Percentiles rank a stretch among this genome's conserved stretches.
Evolutionary conservation across 164 flowering plant genomes (phyloP).

Genomic region (Annona squamosa): DNA sequence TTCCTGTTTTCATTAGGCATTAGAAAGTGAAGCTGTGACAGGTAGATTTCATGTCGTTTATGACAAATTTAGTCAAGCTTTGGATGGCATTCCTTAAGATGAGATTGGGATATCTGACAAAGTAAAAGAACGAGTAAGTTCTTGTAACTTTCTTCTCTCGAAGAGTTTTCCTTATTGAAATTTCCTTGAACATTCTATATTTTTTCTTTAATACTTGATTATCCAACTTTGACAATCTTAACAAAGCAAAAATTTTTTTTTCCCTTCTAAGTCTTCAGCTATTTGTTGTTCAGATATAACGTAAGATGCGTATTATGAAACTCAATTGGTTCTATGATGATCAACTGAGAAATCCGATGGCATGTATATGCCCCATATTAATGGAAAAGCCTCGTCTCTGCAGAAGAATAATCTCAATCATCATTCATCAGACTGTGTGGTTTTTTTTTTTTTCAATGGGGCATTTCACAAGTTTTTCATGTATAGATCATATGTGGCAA

Average conservation of each 20-base stretch:
- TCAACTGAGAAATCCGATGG: too few species aligned
- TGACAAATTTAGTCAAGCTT: conserved; percentile 41
- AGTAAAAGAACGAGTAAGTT: conserved; percentile 61
- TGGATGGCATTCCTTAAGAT: conserved; percentile 46
- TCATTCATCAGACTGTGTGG: neutral
- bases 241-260: neutral
- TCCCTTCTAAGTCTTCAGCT: neutral
- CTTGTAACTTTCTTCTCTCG: neutral
- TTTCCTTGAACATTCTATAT: neutral
- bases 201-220: neutral
- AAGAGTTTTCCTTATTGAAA: neutral
- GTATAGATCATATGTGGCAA: neutral
- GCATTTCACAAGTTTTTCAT: neutral
- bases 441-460: neutral
- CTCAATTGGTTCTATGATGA: too few species aligned
- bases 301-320: too few species aligned
- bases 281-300: neutral
- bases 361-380: neutral
- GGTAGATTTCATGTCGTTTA: conserved; percentile 40
- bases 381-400: neutral
- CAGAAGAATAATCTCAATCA: neutral
- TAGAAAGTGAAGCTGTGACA: conserved; percentile 53
- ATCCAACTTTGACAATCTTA: neutral
- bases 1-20: conserved; percentile 30
- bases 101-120: conserved; percentile 65